phyloP scores from a whole-genome alignment of 1,284 basidiomycete genomes.

The Ganoderma multipileum region DNA sequence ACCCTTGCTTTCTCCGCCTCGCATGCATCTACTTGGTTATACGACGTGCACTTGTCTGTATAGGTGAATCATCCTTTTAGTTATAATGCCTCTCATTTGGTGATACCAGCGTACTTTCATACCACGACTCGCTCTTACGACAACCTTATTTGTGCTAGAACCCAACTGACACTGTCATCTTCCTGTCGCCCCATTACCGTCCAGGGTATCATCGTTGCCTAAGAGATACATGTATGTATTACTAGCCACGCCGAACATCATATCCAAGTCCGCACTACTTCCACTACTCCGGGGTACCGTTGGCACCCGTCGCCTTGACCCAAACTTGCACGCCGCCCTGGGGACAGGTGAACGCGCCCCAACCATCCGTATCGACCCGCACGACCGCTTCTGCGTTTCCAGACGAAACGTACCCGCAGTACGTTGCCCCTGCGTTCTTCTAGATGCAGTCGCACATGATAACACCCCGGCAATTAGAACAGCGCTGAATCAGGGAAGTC shows the following conservation, averaged over 20 bases:
- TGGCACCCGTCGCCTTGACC: slow-evolving; percentile 40
- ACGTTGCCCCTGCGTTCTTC: slow-evolving; percentile 50
- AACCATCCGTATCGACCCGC: slow-evolving; percentile 54
- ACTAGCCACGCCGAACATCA: background rate
- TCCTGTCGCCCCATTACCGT: background rate
- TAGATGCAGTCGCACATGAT: slow-evolving; percentile 38
- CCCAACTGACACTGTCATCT: background rate
- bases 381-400: slow-evolving; percentile 39
- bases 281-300: background rate
- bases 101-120: background rate
- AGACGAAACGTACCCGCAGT: slow-evolving; percentile 54
- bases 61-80: too few species aligned
- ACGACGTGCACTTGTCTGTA: background rate
- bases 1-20: background rate
- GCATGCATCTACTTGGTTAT: background rate
- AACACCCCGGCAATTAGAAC: slow-evolving; percentile 2
- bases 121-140: background rate
- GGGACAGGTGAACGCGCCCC: slow-evolving; percentile 65
- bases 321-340: slow-evolving; percentile 63
- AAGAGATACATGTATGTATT: slow-evolving; percentile 12
- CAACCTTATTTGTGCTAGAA: background rate
- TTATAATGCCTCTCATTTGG: background rate
- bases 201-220: background rate
- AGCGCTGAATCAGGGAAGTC: background rate
- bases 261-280: background rate